Percentiles rank a stretch among this genome's conserved stretches.
Conservation (phyloP, 2,329 filamentous ascomycete genomes). For the Fusarium albidum region DNA sequence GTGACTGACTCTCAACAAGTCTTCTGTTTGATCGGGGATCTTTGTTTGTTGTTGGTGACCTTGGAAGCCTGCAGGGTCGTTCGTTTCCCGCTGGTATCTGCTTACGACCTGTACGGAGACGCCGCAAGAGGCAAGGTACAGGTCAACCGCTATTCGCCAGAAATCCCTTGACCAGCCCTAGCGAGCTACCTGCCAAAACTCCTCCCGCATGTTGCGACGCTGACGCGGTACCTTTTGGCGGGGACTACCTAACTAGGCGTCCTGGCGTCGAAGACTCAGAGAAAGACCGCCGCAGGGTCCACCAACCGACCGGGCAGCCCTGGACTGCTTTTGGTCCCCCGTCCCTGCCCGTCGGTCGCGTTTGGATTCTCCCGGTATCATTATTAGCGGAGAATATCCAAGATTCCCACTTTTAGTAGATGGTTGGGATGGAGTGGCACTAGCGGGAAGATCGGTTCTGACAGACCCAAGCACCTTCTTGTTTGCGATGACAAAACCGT, state of each 20-base stretch:
- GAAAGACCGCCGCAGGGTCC: slow-evolving; percentile 20
- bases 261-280: slow-evolving; percentile 9
- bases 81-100: slow-evolving; percentile 22
- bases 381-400: slow-evolving; percentile 22
- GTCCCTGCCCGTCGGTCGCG: slow-evolving; percentile 15
- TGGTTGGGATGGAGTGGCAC: slow-evolving; percentile 26
- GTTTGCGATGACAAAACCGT: slow-evolving; percentile 32
- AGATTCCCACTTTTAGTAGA: slow-evolving; percentile 28
- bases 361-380: slow-evolving; percentile 10
- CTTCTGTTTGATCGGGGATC: too few relatives aligned
- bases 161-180: not conserved
- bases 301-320: slow-evolving; percentile 22
- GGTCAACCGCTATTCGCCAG: not conserved
- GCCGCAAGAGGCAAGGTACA: slow-evolving; percentile 18
- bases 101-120: slow-evolving; percentile 16
- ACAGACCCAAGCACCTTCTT: slow-evolving; percentile 10
- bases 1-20: slow-evolving; percentile 10
- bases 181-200: slow-evolving; percentile 22
- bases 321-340: slow-evolving; percentile 12
- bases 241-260: too few relatives aligned
- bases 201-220: slow-evolving; percentile 11
- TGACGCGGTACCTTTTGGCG: slow-evolving; percentile 18
- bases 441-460: slow-evolving; percentile 29
- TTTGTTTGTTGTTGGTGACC: slow-evolving; percentile 18
- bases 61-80: slow-evolving; percentile 20